Conservation (phyloP, 176 grass and related monocot genomes). For the Phoenix dactylifera region DNA sequence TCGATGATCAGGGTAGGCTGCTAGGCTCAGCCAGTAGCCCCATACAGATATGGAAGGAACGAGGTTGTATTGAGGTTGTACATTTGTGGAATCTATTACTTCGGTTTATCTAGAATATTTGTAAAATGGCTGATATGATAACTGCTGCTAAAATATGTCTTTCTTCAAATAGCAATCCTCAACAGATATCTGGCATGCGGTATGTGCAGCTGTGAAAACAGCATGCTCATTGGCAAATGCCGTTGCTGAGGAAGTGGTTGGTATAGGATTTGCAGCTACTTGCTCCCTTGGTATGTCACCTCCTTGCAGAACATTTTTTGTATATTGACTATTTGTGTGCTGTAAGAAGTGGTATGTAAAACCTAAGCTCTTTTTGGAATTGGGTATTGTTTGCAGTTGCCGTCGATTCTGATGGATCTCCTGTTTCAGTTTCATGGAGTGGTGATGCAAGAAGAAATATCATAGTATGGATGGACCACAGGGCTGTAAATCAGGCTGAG, state of each 20-base stretch:
- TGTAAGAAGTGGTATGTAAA: no score
- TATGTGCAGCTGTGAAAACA: conserved; percentile 72
- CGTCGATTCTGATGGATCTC: conserved; percentile 79
- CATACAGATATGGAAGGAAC: conserved; percentile 99
- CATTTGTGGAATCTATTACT: neutral
- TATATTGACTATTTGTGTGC: no score
- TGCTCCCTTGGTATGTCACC: conserved; percentile 76
- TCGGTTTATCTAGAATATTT: no score
- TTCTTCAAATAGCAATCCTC: conserved; percentile 73
- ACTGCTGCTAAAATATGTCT: conserved; percentile 2
- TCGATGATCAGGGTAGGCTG: conserved; percentile 65
- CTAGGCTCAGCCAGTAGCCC: conserved; percentile 66
- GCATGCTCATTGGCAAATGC: conserved; percentile 44
- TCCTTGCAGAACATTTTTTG: neutral
- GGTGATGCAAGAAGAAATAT: conserved; percentile 83
- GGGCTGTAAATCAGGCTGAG: conserved; percentile 75
- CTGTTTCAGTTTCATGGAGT: conserved; percentile 80
- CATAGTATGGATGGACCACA: conserved; percentile 99
- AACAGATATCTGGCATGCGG: conserved; percentile 84
- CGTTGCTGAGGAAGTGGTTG: conserved; percentile 42
- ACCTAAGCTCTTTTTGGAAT: neutral
- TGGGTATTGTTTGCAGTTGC: conserved; percentile 48
- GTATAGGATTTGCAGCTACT: conserved; percentile 83
- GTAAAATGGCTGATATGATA: no score
- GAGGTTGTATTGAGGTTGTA: conserved; percentile 75